A percentile compares a stretch with the other conserved stretches of the same genome.
Evolutionary conservation across 2,329 filamentous ascomycete genomes (phyloP).

Genomic region (Neoscytalidium dimidiatum): DNA sequence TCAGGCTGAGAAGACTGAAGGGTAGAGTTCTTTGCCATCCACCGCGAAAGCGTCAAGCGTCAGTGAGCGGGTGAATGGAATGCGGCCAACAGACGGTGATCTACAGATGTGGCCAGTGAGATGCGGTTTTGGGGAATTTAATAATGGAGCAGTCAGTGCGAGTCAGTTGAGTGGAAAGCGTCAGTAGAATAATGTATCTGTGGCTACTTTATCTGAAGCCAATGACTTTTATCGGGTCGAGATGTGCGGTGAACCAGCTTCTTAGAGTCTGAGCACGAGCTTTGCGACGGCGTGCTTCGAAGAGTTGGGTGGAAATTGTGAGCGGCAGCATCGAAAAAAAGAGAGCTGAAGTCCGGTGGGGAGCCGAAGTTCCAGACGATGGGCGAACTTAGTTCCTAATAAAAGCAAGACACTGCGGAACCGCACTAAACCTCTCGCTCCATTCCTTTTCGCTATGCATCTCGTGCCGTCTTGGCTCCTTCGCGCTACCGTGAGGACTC

Average conservation of each 20-base stretch:
- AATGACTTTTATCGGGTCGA: too few species aligned
- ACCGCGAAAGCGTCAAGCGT: too few species aligned
- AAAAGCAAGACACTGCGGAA: not conserved
- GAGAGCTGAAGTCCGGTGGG: not conserved
- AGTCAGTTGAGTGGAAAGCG: too few species aligned
- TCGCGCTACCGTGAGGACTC: not conserved
- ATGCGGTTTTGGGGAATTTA: too few species aligned
- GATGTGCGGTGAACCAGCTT: not conserved
- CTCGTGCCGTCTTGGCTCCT: not conserved
- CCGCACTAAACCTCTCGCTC: not conserved
- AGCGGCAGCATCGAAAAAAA: not conserved
- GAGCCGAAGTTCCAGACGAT: not conserved
- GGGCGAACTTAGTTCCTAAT: not conserved
- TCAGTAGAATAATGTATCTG: too few species aligned
- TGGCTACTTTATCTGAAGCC: too few species aligned
- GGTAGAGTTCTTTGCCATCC: too few species aligned
- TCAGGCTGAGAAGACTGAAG: slow-evolving; percentile 2
- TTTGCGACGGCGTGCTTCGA: not conserved
- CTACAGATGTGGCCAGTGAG: too few species aligned
- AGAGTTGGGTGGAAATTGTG: not conserved
- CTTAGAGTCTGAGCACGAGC: not conserved
- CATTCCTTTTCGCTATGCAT: not conserved
- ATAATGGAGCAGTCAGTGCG: too few species aligned
- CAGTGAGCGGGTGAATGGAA: too few species aligned
- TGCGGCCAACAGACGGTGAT: too few species aligned